Evolutionary conservation across 345 rosid genomes (phyloP).

Genomic region (Moringa oleifera): DNA sequence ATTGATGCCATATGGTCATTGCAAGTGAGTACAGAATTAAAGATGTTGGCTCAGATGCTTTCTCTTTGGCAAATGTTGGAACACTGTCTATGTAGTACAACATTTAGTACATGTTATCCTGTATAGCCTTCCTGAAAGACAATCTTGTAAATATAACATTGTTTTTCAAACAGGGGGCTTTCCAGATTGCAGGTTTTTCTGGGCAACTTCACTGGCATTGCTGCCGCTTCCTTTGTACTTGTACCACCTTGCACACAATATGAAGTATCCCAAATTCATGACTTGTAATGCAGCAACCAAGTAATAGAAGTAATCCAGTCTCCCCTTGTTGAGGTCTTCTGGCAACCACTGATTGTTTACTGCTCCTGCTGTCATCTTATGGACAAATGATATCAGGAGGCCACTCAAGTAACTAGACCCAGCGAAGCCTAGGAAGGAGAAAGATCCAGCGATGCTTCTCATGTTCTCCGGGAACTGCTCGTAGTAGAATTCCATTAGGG

Average conservation of each 20-base stretch:
- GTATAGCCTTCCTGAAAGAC: too few relatives aligned
- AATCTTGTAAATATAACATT: too few relatives aligned
- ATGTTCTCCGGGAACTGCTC: slow-evolving; percentile 54
- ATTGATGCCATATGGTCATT: too few relatives aligned
- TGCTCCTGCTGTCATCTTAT: slow-evolving; percentile 16
- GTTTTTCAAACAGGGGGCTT: too few relatives aligned
- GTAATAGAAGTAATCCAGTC: slow-evolving; percentile 37
- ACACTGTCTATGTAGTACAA: too few relatives aligned
- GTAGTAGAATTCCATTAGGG: slow-evolving; percentile 37
- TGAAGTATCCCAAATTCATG: slow-evolving; percentile 27
- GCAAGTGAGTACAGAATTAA: too few relatives aligned
- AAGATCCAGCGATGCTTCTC: slow-evolving; percentile 43
- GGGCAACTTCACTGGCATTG: too few relatives aligned
- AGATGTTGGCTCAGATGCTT: too few relatives aligned
- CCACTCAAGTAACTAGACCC: slow-evolving; percentile 31
- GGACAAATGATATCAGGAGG: slow-evolving; percentile 29
- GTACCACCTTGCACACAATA: slow-evolving; percentile 34
- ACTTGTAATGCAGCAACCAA: slow-evolving; percentile 29
- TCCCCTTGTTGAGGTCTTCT: slow-evolving; percentile 41
- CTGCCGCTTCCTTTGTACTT: slow-evolving; percentile 41
- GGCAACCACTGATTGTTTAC: slow-evolving; percentile 30
- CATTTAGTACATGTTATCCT: too few relatives aligned
- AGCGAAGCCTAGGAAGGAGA: slow-evolving; percentile 27
- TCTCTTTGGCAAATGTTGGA: too few relatives aligned
- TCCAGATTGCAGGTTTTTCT: too few relatives aligned